These are phyloP conservation scores for Drosera spatulata DNA, from an alignment of 179 eudicot genomes.

Conservation along the genomic window DNA sequence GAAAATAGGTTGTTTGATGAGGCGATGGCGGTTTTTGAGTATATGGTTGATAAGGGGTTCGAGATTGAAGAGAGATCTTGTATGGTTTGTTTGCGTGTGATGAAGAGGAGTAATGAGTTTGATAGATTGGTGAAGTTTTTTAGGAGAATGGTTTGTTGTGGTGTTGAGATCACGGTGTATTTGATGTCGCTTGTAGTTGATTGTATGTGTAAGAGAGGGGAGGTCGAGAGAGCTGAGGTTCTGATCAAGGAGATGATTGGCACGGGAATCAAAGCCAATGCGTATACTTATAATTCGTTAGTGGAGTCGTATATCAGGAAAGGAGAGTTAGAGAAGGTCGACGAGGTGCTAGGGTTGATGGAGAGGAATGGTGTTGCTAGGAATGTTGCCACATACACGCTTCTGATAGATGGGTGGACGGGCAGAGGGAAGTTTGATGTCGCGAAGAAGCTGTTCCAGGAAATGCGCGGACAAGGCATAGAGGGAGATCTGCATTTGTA, in stretches of 20 bases:
- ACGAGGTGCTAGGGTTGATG: slow-evolving; percentile 38
- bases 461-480: slow-evolving; percentile 40
- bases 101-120: slow-evolving; percentile 34
- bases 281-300: slow-evolving; percentile 52
- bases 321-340: slow-evolving; percentile 25
- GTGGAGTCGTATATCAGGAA: slow-evolving; percentile 44
- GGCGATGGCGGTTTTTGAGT: slow-evolving; percentile 63
- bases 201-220: slow-evolving; percentile 53
- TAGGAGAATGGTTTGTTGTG: slow-evolving; percentile 40
- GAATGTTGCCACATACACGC: slow-evolving; percentile 59
- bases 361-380: slow-evolving; percentile 34
- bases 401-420: slow-evolving; percentile 39
- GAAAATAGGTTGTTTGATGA: slow-evolving; percentile 43
- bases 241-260: slow-evolving; percentile 29
- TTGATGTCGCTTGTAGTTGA: slow-evolving; percentile 59
- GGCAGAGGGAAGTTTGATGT: slow-evolving; percentile 35
- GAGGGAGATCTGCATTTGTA: slow-evolving; percentile 46
- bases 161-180: slow-evolving; percentile 54
- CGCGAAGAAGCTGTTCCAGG: slow-evolving; percentile 48
- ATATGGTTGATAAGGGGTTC: slow-evolving; percentile 40
- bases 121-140: slow-evolving; percentile 37
- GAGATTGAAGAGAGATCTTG: slow-evolving; percentile 68
- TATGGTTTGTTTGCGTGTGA: slow-evolving; percentile 59
- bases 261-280: slow-evolving; percentile 47
- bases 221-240: slow-evolving; percentile 41